Conservation (phyloP, 169 alveolate genomes). For the Sarcocystis neurona region DNA sequence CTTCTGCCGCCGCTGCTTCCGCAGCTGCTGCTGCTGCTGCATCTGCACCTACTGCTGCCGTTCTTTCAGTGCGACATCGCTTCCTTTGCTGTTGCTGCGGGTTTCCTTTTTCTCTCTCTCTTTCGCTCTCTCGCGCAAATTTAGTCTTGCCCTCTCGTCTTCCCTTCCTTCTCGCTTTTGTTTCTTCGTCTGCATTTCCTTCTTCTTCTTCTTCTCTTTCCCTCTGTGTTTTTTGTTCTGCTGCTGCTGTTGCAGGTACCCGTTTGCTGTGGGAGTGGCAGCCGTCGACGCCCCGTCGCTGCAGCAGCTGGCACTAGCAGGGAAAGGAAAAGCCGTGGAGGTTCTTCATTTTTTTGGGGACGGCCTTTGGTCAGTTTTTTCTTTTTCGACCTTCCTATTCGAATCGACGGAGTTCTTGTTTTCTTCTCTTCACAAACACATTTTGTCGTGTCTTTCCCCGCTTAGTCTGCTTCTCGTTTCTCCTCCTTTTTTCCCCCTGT, state of each 20-base stretch:
- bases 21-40: too few relatives aligned
- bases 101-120: too few relatives aligned
- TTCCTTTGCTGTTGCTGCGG: too few relatives aligned
- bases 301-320: conserved; percentile 42
- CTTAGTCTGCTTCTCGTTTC: not conserved
- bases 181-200: not conserved
- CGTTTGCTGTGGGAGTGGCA: conserved; percentile 62
- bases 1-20: too few relatives aligned
- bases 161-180: not conserved
- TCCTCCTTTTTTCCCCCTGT: not conserved
- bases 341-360: conserved; percentile 47
- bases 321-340: conserved; percentile 57
- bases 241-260: not conserved
- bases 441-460: not conserved
- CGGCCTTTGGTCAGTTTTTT: conserved; percentile 41
- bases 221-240: not conserved
- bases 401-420: not conserved
- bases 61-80: too few relatives aligned
- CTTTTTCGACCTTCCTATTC: not conserved
- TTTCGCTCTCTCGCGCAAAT: too few relatives aligned
- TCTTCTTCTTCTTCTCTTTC: not conserved
- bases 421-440: not conserved
- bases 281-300: conserved; percentile 38
- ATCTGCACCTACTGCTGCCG: too few relatives aligned
- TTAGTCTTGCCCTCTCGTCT: too few relatives aligned